Percentiles rank a stretch among this genome's conserved stretches.
phyloP scores from a whole-genome alignment of 2,329 filamentous ascomycete species.

The Hymenoscyphus fraxineus region DNA sequence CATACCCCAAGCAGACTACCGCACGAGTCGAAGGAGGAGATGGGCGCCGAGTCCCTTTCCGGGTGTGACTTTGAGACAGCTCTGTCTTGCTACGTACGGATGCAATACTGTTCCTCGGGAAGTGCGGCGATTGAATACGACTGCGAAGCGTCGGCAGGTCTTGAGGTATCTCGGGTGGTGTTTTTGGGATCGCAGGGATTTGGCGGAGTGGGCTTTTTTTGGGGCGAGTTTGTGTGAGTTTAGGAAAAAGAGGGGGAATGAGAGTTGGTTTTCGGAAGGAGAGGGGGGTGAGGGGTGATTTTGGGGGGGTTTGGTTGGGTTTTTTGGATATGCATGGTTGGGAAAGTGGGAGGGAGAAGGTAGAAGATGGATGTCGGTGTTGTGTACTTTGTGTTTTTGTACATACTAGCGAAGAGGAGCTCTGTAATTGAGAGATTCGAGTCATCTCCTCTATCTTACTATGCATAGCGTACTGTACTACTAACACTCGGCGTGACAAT shows the following conservation, averaged over 20 bases:
- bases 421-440: too few species aligned
- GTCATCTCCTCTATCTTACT: too few species aligned
- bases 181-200: constrained; percentile 4
- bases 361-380: neutral
- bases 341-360: neutral
- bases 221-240: constrained; percentile 3
- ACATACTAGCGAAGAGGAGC: neutral
- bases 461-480: too few species aligned
- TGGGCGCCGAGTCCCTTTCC: constrained; percentile 8
- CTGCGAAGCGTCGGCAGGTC: neutral
- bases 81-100: neutral
- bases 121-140: neutral
- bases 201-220: constrained; percentile 7
- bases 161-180: constrained; percentile 7
- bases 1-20: neutral
- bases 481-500: too few species aligned
- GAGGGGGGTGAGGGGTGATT: neutral
- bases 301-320: neutral
- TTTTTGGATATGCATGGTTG: neutral
- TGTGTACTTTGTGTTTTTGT: neutral
- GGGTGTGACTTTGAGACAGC: constrained; percentile 2
- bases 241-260: neutral
- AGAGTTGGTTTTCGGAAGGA: constrained; percentile 2
- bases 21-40: neutral
- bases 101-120: constrained; percentile 3